Conservation (phyloP, 73 alveolate species). For the Symbiodinium pilosum region DNA sequence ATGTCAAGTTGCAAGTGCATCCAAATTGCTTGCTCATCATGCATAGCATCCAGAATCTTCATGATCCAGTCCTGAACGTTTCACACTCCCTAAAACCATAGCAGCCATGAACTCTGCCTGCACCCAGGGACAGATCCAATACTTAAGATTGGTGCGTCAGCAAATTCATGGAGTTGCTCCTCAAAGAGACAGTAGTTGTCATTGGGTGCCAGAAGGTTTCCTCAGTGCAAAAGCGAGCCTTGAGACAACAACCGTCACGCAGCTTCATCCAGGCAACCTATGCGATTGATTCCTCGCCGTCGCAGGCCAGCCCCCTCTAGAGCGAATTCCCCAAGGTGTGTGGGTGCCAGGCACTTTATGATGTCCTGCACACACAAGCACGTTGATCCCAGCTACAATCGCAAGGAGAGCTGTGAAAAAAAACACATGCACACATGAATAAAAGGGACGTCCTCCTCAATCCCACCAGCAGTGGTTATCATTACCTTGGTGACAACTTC, state of each 20-base stretch:
- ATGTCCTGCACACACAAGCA: conserved; percentile 34
- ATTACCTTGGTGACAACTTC: conserved; percentile 95
- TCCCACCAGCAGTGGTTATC: conserved; percentile 99
- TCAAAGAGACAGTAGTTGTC: conserved; percentile 99
- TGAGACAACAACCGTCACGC: too few species aligned
- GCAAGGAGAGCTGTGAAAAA: neutral
- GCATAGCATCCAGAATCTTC: conserved; percentile 98
- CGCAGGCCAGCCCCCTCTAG: conserved; percentile 51
- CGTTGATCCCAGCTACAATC: neutral
- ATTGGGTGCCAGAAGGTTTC: conserved; percentile 99
- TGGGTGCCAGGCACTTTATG: conserved; percentile 87
- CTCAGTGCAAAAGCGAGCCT: conserved; percentile 73
- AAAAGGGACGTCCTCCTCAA: conserved; percentile 99
- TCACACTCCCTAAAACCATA: too few species aligned
- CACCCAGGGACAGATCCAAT: too few species aligned
- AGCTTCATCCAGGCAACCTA: neutral
- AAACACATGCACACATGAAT: neutral
- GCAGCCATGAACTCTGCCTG: too few species aligned
- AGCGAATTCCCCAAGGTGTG: conserved; percentile 95
- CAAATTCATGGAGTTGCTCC: conserved; percentile 1
- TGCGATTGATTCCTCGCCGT: conserved; percentile 98
- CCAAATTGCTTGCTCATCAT: conserved; percentile 96
- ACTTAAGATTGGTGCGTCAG: too few species aligned
- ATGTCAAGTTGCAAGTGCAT: too few species aligned
- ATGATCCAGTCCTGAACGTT: conserved; percentile 97